Evolutionary conservation across 495 filamentous ascomycete species (phyloP).

Genomic region (Hyaloscypha bicolor): DNA sequence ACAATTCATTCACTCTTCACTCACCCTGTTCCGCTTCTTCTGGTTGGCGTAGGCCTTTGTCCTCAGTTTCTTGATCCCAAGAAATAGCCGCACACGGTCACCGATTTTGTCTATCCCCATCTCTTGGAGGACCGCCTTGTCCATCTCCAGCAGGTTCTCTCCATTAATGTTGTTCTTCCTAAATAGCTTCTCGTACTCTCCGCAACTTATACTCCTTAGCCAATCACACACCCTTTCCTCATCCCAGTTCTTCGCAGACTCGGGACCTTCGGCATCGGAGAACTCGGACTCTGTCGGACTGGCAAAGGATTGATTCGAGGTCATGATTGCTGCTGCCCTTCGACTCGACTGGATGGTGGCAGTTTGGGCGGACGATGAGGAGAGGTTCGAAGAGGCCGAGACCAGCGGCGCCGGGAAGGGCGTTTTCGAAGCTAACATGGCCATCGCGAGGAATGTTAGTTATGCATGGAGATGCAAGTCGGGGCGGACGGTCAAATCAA

Average conservation of each 20-base stretch:
- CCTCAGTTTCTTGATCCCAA: slow-evolving; percentile 88
- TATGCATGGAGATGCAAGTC: slow-evolving; percentile 17
- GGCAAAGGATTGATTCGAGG: slow-evolving; percentile 67
- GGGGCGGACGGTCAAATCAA: slow-evolving; percentile 11
- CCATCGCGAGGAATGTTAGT: slow-evolving; percentile 51
- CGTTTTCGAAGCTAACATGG: slow-evolving; percentile 86
- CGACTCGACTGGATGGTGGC: slow-evolving; percentile 54
- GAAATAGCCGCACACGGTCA: slow-evolving; percentile 92
- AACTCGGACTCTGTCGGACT: slow-evolving; percentile 96
- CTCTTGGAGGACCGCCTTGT: slow-evolving; percentile 94
- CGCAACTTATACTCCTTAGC: slow-evolving; percentile 85
- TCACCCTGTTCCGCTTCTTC: slow-evolving; percentile 84
- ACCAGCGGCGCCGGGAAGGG: slow-evolving; percentile 69
- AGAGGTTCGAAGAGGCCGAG: slow-evolving; percentile 52
- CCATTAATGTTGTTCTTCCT: slow-evolving; percentile 94
- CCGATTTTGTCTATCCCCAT: slow-evolving; percentile 98
- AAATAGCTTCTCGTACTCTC: slow-evolving; percentile 91
- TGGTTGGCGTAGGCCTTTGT: slow-evolving; percentile 81
- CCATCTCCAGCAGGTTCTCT: slow-evolving; percentile 93
- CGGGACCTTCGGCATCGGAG: slow-evolving; percentile 65
- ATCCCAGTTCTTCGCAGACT: slow-evolving; percentile 76
- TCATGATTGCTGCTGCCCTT: slow-evolving; percentile 56
- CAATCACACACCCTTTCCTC: slow-evolving; percentile 90
- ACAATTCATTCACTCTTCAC: slow-evolving; percentile 16
- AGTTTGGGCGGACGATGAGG: slow-evolving; percentile 52